Conservation (phyloP, 2,329 filamentous ascomycete genomes). For the Penicillium sp. region DNA sequence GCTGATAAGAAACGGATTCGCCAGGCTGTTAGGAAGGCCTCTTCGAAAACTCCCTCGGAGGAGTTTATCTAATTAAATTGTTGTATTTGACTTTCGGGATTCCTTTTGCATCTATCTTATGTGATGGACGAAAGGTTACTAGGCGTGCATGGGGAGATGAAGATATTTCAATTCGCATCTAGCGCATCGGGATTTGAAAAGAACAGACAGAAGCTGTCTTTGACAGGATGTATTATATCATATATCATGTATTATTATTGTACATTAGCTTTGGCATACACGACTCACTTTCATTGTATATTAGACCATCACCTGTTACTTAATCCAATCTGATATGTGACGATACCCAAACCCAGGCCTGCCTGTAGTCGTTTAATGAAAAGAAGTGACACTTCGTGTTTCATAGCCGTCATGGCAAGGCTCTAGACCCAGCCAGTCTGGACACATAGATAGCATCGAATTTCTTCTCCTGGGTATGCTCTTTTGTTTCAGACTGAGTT, state of each 20-base stretch:
- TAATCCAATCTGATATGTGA: neutral
- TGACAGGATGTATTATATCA: no score
- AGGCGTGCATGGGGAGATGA: neutral
- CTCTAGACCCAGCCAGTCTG: neutral
- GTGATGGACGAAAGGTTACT: neutral
- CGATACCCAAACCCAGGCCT: neutral
- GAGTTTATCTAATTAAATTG: constrained; percentile 5
- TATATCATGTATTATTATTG: constrained; percentile 4
- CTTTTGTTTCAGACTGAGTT: neutral
- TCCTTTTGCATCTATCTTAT: neutral
- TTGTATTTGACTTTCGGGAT: neutral
- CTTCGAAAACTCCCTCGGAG: neutral
- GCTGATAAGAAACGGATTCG: constrained; percentile 41
- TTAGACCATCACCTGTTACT: neutral
- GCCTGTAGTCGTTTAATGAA: no score
- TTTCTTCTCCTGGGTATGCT: no score
- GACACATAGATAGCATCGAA: neutral
- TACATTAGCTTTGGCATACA: neutral
- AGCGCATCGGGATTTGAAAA: neutral
- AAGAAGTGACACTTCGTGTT: no score
- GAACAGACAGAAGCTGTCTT: neutral
- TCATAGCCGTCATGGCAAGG: no score
- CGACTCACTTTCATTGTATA: neutral
- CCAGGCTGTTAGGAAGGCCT: constrained; percentile 33
- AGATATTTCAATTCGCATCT: neutral